Evolutionary conservation across 2,329 filamentous ascomycete species (phyloP).

Genomic region (Alternaria dauci): DNA sequence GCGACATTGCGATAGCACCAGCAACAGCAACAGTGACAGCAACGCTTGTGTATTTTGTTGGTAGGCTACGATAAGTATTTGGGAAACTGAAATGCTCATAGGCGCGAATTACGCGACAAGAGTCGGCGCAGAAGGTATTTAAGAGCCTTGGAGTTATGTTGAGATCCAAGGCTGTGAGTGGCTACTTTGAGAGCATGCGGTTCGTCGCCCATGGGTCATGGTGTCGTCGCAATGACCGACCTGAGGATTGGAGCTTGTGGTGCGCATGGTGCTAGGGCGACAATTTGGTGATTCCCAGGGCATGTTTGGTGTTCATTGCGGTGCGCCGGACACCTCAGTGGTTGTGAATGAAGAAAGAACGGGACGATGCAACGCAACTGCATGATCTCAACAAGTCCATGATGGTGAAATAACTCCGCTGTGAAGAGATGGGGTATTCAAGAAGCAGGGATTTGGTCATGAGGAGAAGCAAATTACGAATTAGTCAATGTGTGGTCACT

Average conservation of each 20-base stretch:
- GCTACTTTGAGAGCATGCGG: conserved; percentile 3
- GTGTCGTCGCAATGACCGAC: background rate
- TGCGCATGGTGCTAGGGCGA: background rate
- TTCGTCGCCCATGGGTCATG: background rate
- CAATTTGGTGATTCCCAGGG: background rate
- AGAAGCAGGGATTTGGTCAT: background rate
- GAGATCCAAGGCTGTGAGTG: background rate
- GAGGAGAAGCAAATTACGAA: background rate
- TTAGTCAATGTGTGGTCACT: conserved; percentile 3
- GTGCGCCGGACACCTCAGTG: background rate
- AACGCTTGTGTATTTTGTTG: background rate
- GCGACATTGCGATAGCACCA: background rate
- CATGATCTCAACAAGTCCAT: background rate
- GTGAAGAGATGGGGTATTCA: background rate
- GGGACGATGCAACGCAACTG: background rate
- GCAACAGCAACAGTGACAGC: background rate
- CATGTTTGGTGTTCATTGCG: background rate
- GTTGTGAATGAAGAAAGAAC: background rate
- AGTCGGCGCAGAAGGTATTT: background rate
- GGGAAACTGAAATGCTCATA: background rate
- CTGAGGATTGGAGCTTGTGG: background rate
- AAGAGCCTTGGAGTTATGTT: background rate
- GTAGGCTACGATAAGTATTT: background rate
- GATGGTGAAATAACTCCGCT: background rate
- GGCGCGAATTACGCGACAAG: background rate